phyloP scores from a whole-genome alignment of 78 protist species.

The Monosiga brevicollis region DNA sequence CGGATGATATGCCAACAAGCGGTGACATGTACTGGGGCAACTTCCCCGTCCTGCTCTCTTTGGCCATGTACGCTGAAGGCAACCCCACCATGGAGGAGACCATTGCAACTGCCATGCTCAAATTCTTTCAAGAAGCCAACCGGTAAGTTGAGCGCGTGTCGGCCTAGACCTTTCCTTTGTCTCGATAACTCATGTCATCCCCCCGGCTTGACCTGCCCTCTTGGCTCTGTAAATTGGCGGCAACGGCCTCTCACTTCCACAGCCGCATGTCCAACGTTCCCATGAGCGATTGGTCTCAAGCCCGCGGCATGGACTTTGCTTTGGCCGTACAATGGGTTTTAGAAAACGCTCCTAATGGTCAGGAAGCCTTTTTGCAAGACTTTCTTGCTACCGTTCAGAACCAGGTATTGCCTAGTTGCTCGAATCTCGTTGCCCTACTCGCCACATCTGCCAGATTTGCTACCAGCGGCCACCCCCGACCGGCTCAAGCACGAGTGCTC shows the following conservation, averaged over 20 bases:
- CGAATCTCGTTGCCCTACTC: not conserved
- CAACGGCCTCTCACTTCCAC: not conserved
- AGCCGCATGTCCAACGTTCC: not conserved
- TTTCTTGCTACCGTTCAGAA: not conserved
- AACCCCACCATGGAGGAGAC: not conserved
- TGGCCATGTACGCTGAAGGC: not conserved
- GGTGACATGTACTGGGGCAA: slow-evolving; percentile 12
- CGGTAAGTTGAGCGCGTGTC: not conserved
- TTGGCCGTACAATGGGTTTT: slow-evolving; percentile 16
- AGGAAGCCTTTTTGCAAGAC: not conserved
- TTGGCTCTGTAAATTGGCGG: not conserved
- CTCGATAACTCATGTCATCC: not conserved
- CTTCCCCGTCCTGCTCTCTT: not conserved
- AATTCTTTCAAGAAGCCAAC: not conserved
- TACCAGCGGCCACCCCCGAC: too few species aligned
- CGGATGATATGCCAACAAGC: slow-evolving; percentile 1
- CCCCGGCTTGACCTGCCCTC: not conserved
- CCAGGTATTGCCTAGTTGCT: not conserved
- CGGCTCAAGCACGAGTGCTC: not conserved
- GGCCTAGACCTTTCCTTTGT: not conserved
- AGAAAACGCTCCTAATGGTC: slow-evolving; percentile 13
- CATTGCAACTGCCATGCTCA: not conserved
- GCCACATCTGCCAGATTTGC: not conserved
- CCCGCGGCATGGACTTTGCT: slow-evolving; percentile 30
- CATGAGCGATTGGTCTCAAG: not conserved